phyloP scores from a whole-genome alignment of 2,329 filamentous ascomycete species.

The Xylariaceae sp. region DNA sequence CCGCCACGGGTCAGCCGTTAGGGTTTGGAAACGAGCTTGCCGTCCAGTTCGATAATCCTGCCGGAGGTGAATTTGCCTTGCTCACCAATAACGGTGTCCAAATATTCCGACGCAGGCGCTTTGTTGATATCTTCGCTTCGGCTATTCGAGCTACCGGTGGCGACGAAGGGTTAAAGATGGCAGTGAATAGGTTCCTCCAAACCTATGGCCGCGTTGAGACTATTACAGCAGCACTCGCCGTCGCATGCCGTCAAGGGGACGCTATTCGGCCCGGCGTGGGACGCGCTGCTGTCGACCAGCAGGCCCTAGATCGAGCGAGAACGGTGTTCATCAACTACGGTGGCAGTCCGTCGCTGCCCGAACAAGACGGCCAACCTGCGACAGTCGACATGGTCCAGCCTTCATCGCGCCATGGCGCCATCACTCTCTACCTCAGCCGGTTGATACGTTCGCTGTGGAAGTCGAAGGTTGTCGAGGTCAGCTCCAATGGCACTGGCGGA shows the following conservation, averaged over 20 bases:
- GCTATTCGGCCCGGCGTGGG: conserved; percentile 67
- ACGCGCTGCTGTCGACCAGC: conserved; percentile 71
- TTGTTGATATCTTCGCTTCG: conserved; percentile 88
- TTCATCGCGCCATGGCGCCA: conserved; percentile 82
- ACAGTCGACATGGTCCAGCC: conserved; percentile 78
- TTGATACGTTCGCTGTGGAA: conserved; percentile 89
- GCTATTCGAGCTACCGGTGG: conserved; percentile 68
- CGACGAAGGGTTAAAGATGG: conserved; percentile 73
- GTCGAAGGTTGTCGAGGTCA: conserved; percentile 60
- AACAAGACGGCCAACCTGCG: conserved; percentile 65
- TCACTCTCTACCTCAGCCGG: conserved; percentile 80
- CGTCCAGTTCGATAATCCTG: conserved; percentile 83
- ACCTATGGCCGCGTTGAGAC: conserved; percentile 86
- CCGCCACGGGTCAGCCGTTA: conserved; percentile 58
- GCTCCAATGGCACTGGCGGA: conserved; percentile 49
- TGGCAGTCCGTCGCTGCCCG: conserved; percentile 77
- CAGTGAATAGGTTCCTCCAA: conserved; percentile 77
- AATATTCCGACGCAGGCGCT: conserved; percentile 71
- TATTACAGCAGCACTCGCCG: conserved; percentile 83
- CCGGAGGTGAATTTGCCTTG: conserved; percentile 74
- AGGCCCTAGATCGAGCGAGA: conserved; percentile 78
- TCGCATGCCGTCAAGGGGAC: conserved; percentile 88
- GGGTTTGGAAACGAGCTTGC: conserved; percentile 95
- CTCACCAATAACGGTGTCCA: conserved; percentile 89
- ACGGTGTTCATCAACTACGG: conserved; percentile 89